Evolutionary conservation across 768 basidiomycete genomes (phyloP).

Genomic region (Naganishia kalamii): DNA sequence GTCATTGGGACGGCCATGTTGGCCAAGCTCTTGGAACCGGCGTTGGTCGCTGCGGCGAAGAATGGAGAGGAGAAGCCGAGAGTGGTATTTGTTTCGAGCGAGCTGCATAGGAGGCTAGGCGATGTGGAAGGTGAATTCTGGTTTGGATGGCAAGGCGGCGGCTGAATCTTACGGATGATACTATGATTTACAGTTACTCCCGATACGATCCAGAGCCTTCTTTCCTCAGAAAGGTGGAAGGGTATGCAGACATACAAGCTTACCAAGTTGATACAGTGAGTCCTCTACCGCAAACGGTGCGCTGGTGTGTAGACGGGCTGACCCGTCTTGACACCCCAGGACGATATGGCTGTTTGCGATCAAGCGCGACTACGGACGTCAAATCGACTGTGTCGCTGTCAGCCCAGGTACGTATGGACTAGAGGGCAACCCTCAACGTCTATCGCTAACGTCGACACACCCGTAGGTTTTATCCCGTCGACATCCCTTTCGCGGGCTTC

Average conservation of each 20-base stretch:
- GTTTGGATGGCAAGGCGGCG: too few relatives aligned
- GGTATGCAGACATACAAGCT: constrained; percentile 20
- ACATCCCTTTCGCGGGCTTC: constrained; percentile 19
- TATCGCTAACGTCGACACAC: background rate
- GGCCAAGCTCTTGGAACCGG: background rate
- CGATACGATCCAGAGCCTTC: background rate
- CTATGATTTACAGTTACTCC: background rate
- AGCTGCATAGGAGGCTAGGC: constrained; percentile 18
- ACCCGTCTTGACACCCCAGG: background rate
- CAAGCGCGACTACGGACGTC: background rate
- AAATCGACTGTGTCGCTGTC: constrained; percentile 8
- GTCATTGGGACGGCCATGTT: constrained; percentile 16
- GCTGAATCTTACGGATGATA: too few relatives aligned
- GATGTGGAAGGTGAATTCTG: background rate
- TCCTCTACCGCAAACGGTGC: background rate
- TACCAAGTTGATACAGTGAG: constrained; percentile 17
- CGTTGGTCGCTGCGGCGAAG: background rate
- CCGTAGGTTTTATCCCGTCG: constrained; percentile 17
- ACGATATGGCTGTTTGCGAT: background rate
- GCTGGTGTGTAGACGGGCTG: too few relatives aligned
- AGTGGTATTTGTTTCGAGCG: constrained; percentile 17
- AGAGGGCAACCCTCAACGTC: background rate
- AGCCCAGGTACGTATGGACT: constrained; percentile 1
- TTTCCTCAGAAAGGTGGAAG: constrained; percentile 2
- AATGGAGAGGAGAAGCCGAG: background rate